Percentiles rank a stretch among this genome's conserved stretches.
Conservation (phyloP, 768 basidiomycete genomes). For the Suillus alpinus region DNA sequence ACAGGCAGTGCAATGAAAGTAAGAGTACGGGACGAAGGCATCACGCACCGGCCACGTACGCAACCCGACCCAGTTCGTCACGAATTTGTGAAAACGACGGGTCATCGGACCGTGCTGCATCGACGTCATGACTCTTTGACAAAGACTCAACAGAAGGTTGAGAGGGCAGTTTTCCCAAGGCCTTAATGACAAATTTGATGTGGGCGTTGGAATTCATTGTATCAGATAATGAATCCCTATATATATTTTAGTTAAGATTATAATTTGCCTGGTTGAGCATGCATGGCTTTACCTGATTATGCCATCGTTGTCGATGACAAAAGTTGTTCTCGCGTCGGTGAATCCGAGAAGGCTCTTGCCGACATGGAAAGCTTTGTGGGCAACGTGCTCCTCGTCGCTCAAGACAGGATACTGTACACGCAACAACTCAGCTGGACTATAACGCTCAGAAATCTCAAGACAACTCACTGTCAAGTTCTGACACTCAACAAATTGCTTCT, state of each 20-base stretch:
- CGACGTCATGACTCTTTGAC: background rate
- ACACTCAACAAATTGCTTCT: slow-evolving; percentile 73
- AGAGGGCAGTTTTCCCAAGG: slow-evolving; percentile 49
- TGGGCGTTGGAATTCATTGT: slow-evolving; percentile 66
- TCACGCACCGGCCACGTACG: slow-evolving; percentile 19
- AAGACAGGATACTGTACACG: slow-evolving; percentile 67
- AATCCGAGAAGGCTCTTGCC: slow-evolving; percentile 68
- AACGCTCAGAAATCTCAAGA: background rate
- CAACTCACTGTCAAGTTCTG: slow-evolving; percentile 57
- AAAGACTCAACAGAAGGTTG: background rate
- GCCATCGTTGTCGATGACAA: slow-evolving; percentile 73
- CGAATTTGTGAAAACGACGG: slow-evolving; percentile 11
- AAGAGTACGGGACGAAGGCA: background rate
- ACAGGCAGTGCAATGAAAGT: background rate
- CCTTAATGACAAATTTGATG: slow-evolving; percentile 66
- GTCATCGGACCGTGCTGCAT: slow-evolving; percentile 2
- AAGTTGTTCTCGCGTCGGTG: slow-evolving; percentile 62
- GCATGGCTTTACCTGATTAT: slow-evolving; percentile 49
- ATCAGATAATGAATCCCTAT: slow-evolving; percentile 57
- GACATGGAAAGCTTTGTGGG: slow-evolving; percentile 63
- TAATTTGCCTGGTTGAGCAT: slow-evolving; percentile 1
- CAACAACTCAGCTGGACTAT: background rate
- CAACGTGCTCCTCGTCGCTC: slow-evolving; percentile 64
- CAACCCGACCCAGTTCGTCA: slow-evolving; percentile 21
- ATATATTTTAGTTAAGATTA: background rate